These are phyloP conservation scores for Taphrina betulina DNA, from an alignment of 1,139 yeast genomes.

Conservation along the genomic window DNA sequence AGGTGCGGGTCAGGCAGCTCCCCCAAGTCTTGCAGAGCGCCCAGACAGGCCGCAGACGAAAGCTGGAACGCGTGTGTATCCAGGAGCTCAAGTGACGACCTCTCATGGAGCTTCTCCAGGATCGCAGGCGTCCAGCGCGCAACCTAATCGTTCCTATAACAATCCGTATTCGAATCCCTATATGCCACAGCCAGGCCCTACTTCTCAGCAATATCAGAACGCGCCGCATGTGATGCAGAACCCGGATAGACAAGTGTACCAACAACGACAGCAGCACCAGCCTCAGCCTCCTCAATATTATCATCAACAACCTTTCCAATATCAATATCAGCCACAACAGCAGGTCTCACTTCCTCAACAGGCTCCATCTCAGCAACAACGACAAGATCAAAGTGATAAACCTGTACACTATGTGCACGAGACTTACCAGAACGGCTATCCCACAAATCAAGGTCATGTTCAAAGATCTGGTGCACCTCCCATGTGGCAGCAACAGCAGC, in stretches of 20 bases:
- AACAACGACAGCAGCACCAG: conserved; percentile 1
- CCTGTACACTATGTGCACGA: not conserved
- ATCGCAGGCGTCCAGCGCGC: no score
- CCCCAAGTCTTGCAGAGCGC: no score
- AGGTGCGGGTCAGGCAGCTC: no score
- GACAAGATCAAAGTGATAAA: not conserved
- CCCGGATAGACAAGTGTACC: not conserved
- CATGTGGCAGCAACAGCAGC: conserved; percentile 4
- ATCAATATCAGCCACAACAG: not conserved
- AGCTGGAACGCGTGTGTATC: no score
- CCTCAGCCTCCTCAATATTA: not conserved
- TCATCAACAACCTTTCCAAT: not conserved
- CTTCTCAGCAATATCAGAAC: no score
- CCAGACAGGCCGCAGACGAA: no score
- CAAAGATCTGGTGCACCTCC: not conserved
- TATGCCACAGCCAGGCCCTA: no score
- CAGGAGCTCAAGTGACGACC: no score
- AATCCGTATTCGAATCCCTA: no score
- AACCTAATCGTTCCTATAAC: no score
- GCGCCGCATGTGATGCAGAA: conserved; percentile 1
- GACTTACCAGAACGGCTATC: not conserved
- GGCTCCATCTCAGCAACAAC: not conserved
- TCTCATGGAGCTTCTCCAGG: no score
- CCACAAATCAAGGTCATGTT: not conserved
- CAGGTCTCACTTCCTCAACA: not conserved